A percentile compares a stretch with the other conserved stretches of the same genome.
phyloP scores from a whole-genome alignment of 148 eudicot species.

The Rhododendron ovatum region DNA sequence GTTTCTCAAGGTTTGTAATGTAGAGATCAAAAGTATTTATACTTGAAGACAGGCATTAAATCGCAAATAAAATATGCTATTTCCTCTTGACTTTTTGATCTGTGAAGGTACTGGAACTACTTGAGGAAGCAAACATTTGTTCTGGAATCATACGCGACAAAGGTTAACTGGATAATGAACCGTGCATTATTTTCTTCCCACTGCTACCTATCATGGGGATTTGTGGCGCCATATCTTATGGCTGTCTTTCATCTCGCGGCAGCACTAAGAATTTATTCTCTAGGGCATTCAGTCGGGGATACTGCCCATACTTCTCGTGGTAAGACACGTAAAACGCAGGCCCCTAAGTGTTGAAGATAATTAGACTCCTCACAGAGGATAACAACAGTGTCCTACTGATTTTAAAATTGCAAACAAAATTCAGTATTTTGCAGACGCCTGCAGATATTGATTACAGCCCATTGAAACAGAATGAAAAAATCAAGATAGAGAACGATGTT shows the following conservation, averaged over 20 bases:
- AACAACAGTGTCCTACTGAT: not conserved
- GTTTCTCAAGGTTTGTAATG: slow-evolving; percentile 65
- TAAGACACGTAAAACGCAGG: slow-evolving; percentile 29
- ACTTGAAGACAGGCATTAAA: not conserved
- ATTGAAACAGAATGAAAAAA: not conserved
- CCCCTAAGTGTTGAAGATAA: not conserved
- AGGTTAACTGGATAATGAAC: slow-evolving; percentile 88
- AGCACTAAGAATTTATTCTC: slow-evolving; percentile 44
- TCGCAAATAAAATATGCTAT: not conserved
- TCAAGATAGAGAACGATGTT: not conserved
- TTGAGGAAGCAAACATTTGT: slow-evolving; percentile 99
- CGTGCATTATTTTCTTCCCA: slow-evolving; percentile 81
- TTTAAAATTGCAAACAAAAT: not conserved
- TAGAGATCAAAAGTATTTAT: not conserved
- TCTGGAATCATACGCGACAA: slow-evolving; percentile 79
- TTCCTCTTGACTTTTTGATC: slow-evolving; percentile 1
- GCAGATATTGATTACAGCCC: not conserved
- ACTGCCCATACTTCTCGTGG: slow-evolving; percentile 46
- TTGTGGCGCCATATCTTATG: slow-evolving; percentile 86
- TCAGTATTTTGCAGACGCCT: not conserved
- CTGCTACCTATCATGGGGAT: slow-evolving; percentile 98
- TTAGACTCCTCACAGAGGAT: not conserved
- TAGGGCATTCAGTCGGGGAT: slow-evolving; percentile 39
- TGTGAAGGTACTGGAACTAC: slow-evolving; percentile 93
- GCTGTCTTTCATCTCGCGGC: slow-evolving; percentile 76